These are phyloP conservation scores for Penicillium sumatraense DNA, from an alignment of 2,329 filamentous ascomycete genomes.

Conservation along the genomic window DNA sequence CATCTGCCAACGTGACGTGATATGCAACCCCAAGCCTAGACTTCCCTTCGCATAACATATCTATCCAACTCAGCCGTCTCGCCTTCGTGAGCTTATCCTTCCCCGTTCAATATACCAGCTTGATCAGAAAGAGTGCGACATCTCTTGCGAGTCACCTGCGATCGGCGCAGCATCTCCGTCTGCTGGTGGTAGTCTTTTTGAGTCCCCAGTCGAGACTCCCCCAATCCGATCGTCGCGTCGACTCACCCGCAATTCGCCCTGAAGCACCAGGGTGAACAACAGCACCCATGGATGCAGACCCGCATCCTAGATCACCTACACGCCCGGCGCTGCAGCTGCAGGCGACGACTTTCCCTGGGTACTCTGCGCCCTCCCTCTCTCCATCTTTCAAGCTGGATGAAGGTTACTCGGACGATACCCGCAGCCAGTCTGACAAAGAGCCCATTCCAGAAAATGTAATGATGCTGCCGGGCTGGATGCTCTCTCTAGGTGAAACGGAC, in stretches of 20 bases:
- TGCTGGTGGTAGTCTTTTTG: too few relatives aligned
- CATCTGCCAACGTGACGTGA: conserved; percentile 28
- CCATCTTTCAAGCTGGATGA: conserved; percentile 71
- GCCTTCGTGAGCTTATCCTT: neutral
- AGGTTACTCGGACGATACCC: conserved; percentile 80
- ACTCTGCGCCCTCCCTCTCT: conserved; percentile 35
- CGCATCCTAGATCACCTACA: conserved; percentile 24
- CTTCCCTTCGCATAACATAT: conserved; percentile 1
- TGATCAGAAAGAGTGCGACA: neutral
- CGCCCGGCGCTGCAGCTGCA: conserved; percentile 32
- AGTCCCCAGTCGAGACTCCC: too few relatives aligned
- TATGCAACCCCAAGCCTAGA: conserved; percentile 14
- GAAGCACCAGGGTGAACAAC: neutral
- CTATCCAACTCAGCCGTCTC: conserved; percentile 9
- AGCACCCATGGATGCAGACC: conserved; percentile 38
- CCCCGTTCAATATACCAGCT: neutral
- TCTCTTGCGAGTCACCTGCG: conserved; percentile 3
- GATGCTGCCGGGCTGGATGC: conserved; percentile 59
- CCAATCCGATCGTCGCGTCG: conserved; percentile 5
- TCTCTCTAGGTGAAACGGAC: conserved; percentile 58
- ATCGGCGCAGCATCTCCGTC: neutral
- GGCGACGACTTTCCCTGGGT: conserved; percentile 32
- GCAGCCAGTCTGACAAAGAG: conserved; percentile 51
- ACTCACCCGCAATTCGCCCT: neutral
- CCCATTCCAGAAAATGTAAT: conserved; percentile 43